Conservation (phyloP, 1,284 basidiomycete species). For the Termitomyces sp. region DNA sequence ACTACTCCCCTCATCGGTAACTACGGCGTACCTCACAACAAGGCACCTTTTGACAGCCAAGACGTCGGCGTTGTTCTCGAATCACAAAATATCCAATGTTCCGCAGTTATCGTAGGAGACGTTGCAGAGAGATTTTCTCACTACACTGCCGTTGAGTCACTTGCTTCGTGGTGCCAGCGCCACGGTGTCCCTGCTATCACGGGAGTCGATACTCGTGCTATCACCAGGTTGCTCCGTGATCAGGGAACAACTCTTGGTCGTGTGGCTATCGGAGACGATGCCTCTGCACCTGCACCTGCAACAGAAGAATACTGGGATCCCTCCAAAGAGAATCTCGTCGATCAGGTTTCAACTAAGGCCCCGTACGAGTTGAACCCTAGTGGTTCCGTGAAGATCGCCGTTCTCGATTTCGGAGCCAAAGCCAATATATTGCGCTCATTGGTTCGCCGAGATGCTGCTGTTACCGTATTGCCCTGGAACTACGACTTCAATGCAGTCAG, state of each 20-base stretch:
- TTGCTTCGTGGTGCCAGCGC: constrained; percentile 91
- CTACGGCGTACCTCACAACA: constrained; percentile 92
- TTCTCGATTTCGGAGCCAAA: constrained; percentile 97
- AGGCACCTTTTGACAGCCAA: constrained; percentile 66
- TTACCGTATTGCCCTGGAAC: constrained; percentile 97
- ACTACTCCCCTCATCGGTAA: constrained; percentile 98
- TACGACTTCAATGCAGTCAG: constrained; percentile 91
- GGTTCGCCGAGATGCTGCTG: constrained; percentile 83
- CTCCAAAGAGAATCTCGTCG: constrained; percentile 87
- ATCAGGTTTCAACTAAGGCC: constrained; percentile 83
- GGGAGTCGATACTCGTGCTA: constrained; percentile 95
- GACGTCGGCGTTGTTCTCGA: constrained; percentile 92
- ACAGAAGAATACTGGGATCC: constrained; percentile 88
- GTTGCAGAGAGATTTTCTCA: constrained; percentile 95
- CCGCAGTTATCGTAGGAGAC: constrained; percentile 91
- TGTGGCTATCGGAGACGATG: constrained; percentile 80
- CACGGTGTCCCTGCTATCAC: constrained; percentile 91
- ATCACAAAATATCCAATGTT: constrained; percentile 85
- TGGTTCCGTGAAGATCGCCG: constrained; percentile 88
- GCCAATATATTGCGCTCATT: constrained; percentile 95
- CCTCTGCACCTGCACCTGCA: constrained; percentile 53
- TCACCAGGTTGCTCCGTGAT: constrained; percentile 90
- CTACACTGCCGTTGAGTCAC: constrained; percentile 88
- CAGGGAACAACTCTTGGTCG: constrained; percentile 97
- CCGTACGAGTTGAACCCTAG: constrained; percentile 85